Evolutionary conservation across 2,329 filamentous ascomycete species (phyloP), one percentile per base, ranked within the genome.

Genomic region (Xylariaceae sp.): DNA sequence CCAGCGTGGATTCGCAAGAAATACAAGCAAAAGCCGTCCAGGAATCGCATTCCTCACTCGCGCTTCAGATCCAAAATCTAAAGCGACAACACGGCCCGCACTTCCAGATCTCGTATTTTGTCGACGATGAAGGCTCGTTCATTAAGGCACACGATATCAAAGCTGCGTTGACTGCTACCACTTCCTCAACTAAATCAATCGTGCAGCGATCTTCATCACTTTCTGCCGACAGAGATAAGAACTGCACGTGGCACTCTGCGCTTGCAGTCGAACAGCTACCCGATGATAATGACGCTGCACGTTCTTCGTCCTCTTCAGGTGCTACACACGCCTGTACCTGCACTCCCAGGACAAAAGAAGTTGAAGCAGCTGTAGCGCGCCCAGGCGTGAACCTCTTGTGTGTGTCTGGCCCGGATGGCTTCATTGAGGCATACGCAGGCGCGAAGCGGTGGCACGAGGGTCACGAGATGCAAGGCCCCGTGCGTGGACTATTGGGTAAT

Each of bases 401-500:
- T 50, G 83, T 97, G 1, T 96, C 92, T 0, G 94, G 94, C 0
- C 93, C 94, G 0, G 91, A 96, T 48, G 93, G 94, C 0, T 97
- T 97, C 72, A 81, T 97, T 32, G 81, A 83, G 36, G 82, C 88
- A 59, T 90, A 89, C 73, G 91, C 91, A 2, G 93, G 94, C 1
- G 77, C 85, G 8, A 96, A 96, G 73, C 73, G 83, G 3, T 95
- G 91, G 89, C 75, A 79, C 9, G 80, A 81, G 23, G 91, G 91
- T 0, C 76, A 77, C 52, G 88, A 96, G 72, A 77, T 82, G 9
- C 92, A 96, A 66, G 92, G 92, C 0, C 79, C 82, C 0, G 73
- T 96, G 0, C 81, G 82, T 5, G 92, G 92, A 0, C 69, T 92
- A 2, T 72, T 92, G 16, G 82, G 80, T 2, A 74, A 77, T 39